Evolutionary conservation across 371 early-diverging fungal species (phyloP).

Genomic region (Synchytrium microbalum): DNA sequence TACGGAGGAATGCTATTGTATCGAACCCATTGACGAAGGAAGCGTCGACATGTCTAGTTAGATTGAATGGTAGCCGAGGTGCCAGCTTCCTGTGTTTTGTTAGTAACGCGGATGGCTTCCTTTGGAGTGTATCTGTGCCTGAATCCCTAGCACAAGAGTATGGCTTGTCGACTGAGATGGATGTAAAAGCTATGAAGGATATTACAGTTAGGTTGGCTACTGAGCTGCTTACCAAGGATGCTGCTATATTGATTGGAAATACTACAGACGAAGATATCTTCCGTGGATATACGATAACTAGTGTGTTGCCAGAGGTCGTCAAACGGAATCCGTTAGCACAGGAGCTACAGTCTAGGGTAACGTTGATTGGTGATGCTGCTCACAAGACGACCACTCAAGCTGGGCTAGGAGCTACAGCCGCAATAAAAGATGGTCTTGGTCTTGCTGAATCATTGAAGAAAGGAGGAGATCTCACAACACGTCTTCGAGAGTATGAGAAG

Average conservation of each 20-base stretch:
- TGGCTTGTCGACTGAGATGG: not conserved
- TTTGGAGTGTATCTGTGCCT: not conserved
- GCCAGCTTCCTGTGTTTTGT: not conserved
- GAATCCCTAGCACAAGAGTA: not conserved
- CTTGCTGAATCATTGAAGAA: slow-evolving; percentile 1
- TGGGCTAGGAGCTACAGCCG: slow-evolving; percentile 11
- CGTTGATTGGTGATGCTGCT: slow-evolving; percentile 12
- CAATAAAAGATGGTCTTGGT: slow-evolving; percentile 1
- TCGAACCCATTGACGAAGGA: not conserved
- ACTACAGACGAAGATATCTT: not conserved
- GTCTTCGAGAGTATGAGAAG: not conserved
- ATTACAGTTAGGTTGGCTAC: not conserved
- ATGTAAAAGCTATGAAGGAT: not conserved
- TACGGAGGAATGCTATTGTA: not conserved
- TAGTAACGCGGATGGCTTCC: not conserved
- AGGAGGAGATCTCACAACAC: not conserved
- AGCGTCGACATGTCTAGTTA: not conserved
- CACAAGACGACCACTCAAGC: slow-evolving; percentile 12
- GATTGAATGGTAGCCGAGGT: not conserved
- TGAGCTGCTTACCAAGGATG: not conserved
- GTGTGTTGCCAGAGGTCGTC: not conserved
- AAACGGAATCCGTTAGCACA: not conserved
- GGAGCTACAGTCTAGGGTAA: not conserved
- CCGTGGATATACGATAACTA: not conserved
- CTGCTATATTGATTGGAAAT: not conserved